Conservation (phyloP, 2,329 filamentous ascomycete species). For the Didymella glomerata region DNA sequence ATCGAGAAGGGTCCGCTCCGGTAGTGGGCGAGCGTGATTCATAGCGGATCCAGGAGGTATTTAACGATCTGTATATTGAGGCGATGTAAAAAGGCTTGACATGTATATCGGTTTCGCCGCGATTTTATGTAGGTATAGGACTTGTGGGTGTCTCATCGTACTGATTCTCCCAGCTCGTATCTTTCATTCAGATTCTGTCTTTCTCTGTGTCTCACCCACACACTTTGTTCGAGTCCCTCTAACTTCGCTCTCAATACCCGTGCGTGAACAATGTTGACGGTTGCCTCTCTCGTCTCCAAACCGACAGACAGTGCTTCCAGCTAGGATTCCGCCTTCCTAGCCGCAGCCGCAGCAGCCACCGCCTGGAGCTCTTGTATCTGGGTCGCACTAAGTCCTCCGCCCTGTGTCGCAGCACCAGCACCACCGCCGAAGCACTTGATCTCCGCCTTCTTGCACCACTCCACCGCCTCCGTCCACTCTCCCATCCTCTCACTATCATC, state of each 20-base stretch:
- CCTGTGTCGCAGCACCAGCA: not conserved
- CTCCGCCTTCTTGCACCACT: constrained; percentile 4
- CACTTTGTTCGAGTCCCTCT: not conserved
- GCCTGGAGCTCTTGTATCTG: not conserved
- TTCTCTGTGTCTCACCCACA: not conserved
- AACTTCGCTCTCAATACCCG: not conserved
- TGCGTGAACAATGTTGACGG: not conserved
- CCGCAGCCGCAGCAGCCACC: not conserved
- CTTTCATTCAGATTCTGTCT: not conserved
- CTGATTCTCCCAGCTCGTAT: not conserved
- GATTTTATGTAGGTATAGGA: not conserved
- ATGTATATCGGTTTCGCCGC: not conserved
- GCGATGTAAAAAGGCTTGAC: not conserved
- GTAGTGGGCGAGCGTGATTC: not conserved
- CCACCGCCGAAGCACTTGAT: not conserved
- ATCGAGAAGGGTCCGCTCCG: not conserved
- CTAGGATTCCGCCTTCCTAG: not conserved
- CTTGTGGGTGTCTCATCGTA: not conserved
- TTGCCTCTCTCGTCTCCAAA: too few relatives aligned
- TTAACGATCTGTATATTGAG: not conserved
- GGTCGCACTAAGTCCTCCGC: too few relatives aligned
- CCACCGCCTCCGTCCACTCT: constrained; percentile 12
- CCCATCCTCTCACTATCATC: constrained; percentile 25
- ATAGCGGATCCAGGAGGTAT: not conserved
- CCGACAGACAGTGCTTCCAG: not conserved